A percentile compares a stretch with the other conserved stretches of the same genome.
These are phyloP conservation scores for Colletotrichum lupini DNA, from an alignment of 2,329 filamentous ascomycete genomes.

Conservation along the genomic window DNA sequence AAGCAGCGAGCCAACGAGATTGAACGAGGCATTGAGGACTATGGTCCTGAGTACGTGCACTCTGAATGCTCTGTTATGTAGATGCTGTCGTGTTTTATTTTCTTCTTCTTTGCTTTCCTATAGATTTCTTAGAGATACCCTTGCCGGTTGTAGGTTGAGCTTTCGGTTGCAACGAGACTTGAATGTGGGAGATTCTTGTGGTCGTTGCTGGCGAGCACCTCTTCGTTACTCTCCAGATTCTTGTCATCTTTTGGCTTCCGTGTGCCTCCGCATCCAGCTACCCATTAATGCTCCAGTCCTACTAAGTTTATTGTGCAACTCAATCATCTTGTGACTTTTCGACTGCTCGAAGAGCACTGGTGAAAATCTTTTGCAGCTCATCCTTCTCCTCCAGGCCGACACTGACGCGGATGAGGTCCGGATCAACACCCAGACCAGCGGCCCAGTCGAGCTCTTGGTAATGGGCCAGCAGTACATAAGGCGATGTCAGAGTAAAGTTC, in stretches of 20 bases:
- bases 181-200: background rate
- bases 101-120: background rate
- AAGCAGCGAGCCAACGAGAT: slow-evolving; percentile 79
- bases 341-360: slow-evolving; percentile 74
- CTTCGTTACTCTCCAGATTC: background rate
- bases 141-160: slow-evolving; percentile 1
- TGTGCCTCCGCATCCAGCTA: background rate
- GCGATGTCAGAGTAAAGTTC: slow-evolving; percentile 93
- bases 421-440: slow-evolving; percentile 81
- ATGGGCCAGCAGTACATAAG: slow-evolving; percentile 92
- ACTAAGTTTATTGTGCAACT: background rate
- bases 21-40: slow-evolving; percentile 78
- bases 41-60: slow-evolving; percentile 73
- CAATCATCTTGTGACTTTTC: slow-evolving; percentile 38
- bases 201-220: background rate
- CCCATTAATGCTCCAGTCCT: background rate
- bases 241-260: background rate
- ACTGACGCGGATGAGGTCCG: slow-evolving; percentile 84
- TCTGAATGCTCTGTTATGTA: slow-evolving; percentile 71
- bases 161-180: background rate
- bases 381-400: slow-evolving; percentile 86
- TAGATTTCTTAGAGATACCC: slow-evolving; percentile 31
- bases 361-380: slow-evolving; percentile 73
- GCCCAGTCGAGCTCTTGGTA: slow-evolving; percentile 95
- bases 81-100: slow-evolving; percentile 20